A percentile compares a stretch with the other conserved stretches of the same genome.
These are phyloP conservation scores for Suillus ampliporus DNA, from an alignment of 768 basidiomycete genomes.

Conservation along the genomic window DNA sequence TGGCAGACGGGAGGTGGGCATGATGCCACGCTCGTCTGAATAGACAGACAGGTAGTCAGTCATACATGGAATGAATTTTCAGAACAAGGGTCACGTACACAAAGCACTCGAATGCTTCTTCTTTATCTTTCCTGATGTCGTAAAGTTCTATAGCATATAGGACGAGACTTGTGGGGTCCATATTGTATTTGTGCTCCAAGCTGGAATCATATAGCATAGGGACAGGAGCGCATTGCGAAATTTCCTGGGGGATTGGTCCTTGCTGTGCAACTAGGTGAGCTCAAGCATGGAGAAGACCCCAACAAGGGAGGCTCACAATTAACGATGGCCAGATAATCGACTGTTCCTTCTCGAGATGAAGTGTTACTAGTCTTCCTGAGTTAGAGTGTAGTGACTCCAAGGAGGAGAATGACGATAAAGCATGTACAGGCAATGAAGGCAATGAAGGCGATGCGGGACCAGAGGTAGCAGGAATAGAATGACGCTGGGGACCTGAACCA, in stretches of 20 bases:
- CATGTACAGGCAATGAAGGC: slow-evolving; percentile 56
- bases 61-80: slow-evolving; percentile 2
- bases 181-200: slow-evolving; percentile 72
- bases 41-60: slow-evolving; percentile 8
- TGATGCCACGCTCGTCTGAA: slow-evolving; percentile 83
- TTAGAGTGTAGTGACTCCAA: slow-evolving; percentile 70
- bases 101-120: slow-evolving; percentile 83
- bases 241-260: slow-evolving; percentile 67
- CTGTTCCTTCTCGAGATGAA: slow-evolving; percentile 81
- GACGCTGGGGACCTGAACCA: slow-evolving; percentile 21
- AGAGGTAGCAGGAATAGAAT: slow-evolving; percentile 43
- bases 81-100: slow-evolving; percentile 52
- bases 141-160: slow-evolving; percentile 72
- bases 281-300: not conserved
- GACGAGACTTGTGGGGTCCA: slow-evolving; percentile 85
- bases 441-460: slow-evolving; percentile 64
- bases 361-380: slow-evolving; percentile 72
- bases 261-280: not conserved
- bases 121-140: slow-evolving; percentile 76
- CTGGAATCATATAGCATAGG: slow-evolving; percentile 57
- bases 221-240: slow-evolving; percentile 57
- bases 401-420: slow-evolving; percentile 77
- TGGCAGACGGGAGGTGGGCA: slow-evolving; percentile 73
- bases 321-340: slow-evolving; percentile 85
- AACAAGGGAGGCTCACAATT: slow-evolving; percentile 45